phyloP scores from a whole-genome alignment of 2,329 filamentous ascomycete genomes.

The Pezicula radicicola region DNA sequence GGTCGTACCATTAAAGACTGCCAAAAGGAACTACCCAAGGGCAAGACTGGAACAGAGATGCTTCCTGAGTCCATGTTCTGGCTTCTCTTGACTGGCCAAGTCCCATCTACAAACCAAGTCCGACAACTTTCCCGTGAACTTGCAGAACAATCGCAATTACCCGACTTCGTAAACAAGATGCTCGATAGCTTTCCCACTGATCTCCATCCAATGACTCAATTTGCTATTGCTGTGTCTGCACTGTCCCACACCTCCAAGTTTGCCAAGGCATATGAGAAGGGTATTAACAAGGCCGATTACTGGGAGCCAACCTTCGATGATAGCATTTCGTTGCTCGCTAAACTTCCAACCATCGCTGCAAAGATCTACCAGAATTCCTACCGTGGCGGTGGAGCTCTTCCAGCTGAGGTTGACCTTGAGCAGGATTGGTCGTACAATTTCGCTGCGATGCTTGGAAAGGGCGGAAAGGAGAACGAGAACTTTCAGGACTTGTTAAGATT shows the following conservation, averaged over 20 bases:
- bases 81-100: slow-evolving; percentile 90
- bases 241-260: slow-evolving; percentile 94
- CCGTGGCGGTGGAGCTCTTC: slow-evolving; percentile 71
- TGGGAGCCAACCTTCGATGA: slow-evolving; percentile 99
- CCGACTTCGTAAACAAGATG: slow-evolving; percentile 80
- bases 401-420: slow-evolving; percentile 71
- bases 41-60: slow-evolving; percentile 91
- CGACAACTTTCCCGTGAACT: slow-evolving; percentile 81
- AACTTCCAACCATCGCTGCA: slow-evolving; percentile 93
- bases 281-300: slow-evolving; percentile 93
- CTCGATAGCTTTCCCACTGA: slow-evolving; percentile 85
- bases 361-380: slow-evolving; percentile 96
- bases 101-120: slow-evolving; percentile 79
- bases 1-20: slow-evolving; percentile 98
- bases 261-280: slow-evolving; percentile 87
- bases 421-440: slow-evolving; percentile 99
- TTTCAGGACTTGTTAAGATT: slow-evolving; percentile 94
- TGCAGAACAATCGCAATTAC: slow-evolving; percentile 80
- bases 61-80: slow-evolving; percentile 99
- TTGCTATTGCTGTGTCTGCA: slow-evolving; percentile 92
- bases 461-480: slow-evolving; percentile 81
- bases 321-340: slow-evolving; percentile 87
- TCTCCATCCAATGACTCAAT: slow-evolving; percentile 97
- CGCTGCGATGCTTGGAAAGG: slow-evolving; percentile 90
- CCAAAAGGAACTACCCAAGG: slow-evolving; percentile 90